Evolutionary conservation across 192 early-diverging fungal species (phyloP), one percentile per base, ranked within the genome.

Genomic region (Mortierella antarctica): DNA sequence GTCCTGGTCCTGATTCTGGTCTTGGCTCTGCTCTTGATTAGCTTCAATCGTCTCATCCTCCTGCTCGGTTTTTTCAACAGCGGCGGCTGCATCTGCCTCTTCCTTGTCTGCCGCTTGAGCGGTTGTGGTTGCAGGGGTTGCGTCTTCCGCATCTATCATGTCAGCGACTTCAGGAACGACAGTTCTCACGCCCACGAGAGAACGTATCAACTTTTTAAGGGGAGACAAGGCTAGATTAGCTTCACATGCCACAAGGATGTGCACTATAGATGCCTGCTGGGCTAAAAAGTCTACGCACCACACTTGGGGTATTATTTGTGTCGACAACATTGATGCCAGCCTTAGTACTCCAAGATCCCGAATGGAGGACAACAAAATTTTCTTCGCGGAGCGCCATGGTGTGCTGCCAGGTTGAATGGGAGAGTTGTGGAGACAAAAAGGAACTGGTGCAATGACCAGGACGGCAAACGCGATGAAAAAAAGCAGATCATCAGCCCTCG

Each of bases 351-450:
- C 87, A 87, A 57, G 93, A 92, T 55, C 97, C 96, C 40, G 93
- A 87, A 85, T 97, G 94, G 64, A 98, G 91, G 15, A 97, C 93
- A 31, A 98, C 86, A 79, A 92, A 93, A 74, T 89, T 94, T 54
- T 91, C 91, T 78, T 97, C 96, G 56, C 83, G 84, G 62, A 91
- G 71, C 21, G 86, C 83, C 68, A 89, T 73, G 6, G 46, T 44
- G 17, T 58, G 57, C 15, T 68, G 31, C 31, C 31, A 31, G 39
- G 40, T 20, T 48, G 39, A 15, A 6, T 21, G 21, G 21, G 23
- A 42, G 49, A 8, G 20, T 39, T 8, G 31, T 6, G 55, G 31
- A 20, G 14, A 40, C 31, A 20, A 53, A 31, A 31, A 31, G 3
- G 55, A 40, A 44, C 52, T 54, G 50, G 23, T 14, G 18, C 41